Conservation (phyloP, 2,329 filamentous ascomycete genomes). For the Acarospora socialis region DNA sequence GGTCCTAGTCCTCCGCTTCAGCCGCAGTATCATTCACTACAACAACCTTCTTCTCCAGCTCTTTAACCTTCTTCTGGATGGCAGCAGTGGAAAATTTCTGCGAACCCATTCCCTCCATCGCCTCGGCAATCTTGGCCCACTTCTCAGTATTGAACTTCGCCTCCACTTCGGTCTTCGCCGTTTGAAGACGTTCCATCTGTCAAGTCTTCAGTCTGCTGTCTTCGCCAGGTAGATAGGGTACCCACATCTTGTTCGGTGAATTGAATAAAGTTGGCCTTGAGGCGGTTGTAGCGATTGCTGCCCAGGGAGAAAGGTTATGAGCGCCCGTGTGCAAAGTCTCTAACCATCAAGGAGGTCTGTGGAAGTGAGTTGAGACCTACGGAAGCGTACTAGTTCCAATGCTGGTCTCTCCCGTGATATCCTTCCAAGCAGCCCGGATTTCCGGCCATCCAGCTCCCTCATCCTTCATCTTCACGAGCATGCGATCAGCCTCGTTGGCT, state of each 20-base stretch:
- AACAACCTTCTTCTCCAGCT: too few species aligned
- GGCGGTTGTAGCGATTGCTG: conserved; percentile 8
- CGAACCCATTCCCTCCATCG: conserved; percentile 12
- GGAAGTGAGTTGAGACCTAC: too few species aligned
- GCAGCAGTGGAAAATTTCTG: conserved; percentile 28
- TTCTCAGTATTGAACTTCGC: neutral
- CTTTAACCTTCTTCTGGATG: conserved; percentile 23
- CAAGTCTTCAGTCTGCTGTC: too few species aligned
- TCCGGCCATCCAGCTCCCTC: conserved; percentile 3
- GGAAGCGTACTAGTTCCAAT: conserved; percentile 5
- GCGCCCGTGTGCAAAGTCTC: too few species aligned
- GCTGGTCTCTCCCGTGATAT: conserved; percentile 4
- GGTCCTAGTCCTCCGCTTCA: too few species aligned
- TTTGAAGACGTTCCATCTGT: conserved; percentile 4
- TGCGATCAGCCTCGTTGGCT: conserved; percentile 7
- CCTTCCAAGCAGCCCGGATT: conserved; percentile 4
- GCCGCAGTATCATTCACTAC: too few species aligned
- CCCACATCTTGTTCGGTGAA: conserved; percentile 9
- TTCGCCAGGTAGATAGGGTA: too few species aligned
- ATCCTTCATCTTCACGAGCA: conserved; percentile 7
- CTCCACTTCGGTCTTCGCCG: conserved; percentile 6
- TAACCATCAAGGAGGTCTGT: too few species aligned
- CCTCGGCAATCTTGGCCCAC: conserved; percentile 3
- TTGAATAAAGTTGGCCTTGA: conserved; percentile 6
- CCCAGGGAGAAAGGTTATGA: too few species aligned